Evolutionary conservation across 768 basidiomycete species (phyloP).

Genomic region (Mycena amicta): DNA sequence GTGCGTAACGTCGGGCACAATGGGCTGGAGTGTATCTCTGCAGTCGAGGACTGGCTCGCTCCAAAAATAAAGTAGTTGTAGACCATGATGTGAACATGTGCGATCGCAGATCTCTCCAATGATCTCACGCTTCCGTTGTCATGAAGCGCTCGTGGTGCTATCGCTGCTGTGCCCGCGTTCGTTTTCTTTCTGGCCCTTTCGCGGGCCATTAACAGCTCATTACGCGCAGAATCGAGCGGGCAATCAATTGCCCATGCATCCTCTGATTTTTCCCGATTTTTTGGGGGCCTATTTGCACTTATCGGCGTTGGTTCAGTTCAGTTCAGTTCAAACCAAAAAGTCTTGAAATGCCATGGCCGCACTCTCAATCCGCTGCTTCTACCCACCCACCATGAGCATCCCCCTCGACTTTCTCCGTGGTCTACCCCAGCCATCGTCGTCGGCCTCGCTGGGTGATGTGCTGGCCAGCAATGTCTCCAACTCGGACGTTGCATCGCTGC

Average conservation of each 20-base stretch:
- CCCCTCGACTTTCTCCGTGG: slow-evolving; percentile 37
- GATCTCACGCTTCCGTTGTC: background rate
- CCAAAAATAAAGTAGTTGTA: background rate
- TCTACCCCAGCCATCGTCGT: slow-evolving; percentile 25
- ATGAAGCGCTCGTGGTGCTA: background rate
- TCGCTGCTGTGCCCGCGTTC: background rate
- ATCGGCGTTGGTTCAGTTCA: no score
- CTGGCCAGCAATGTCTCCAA: slow-evolving; percentile 35
- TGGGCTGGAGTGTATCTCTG: slow-evolving; percentile 12
- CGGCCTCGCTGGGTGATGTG: slow-evolving; percentile 39
- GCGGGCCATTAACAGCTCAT: background rate
- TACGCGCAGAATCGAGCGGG: background rate
- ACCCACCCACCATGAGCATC: slow-evolving; percentile 28
- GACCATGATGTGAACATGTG: background rate
- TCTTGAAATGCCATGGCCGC: background rate
- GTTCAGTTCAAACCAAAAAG: background rate
- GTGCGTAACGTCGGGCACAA: slow-evolving; percentile 23
- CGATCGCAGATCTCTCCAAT: background rate
- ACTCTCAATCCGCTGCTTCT: background rate
- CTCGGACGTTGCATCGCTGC: slow-evolving; percentile 35
- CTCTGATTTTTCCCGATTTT: background rate
- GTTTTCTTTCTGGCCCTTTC: no score
- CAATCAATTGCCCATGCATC: background rate
- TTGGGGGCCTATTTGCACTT: no score
- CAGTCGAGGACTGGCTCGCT: slow-evolving; percentile 21